Conservation (phyloP, 2,329 filamentous ascomycete genomes). For the Colletotrichum higginsianum region DNA sequence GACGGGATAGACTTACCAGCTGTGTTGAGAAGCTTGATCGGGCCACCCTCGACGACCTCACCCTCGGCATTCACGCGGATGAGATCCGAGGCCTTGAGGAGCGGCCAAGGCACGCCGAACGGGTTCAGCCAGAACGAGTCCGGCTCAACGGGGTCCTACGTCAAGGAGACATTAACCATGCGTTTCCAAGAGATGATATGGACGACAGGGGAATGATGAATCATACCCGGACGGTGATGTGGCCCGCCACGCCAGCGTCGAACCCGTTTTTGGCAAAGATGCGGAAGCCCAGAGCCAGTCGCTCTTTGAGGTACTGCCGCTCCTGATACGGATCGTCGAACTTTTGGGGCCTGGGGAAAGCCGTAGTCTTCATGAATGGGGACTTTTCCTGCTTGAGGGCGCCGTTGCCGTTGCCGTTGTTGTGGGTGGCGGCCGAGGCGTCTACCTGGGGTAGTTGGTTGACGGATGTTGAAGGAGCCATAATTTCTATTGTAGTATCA, state of each 20-base stretch:
- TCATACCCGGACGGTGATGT: constrained; percentile 70
- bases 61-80: constrained; percentile 76
- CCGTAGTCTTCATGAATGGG: neutral
- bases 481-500: neutral
- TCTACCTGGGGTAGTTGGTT: constrained; percentile 23
- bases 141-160: constrained; percentile 69
- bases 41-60: constrained; percentile 74
- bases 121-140: constrained; percentile 78
- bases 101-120: constrained; percentile 73
- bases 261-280: constrained; percentile 71
- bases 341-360: constrained; percentile 28
- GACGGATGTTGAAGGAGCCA: constrained; percentile 27
- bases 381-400: constrained; percentile 2
- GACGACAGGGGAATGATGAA: neutral
- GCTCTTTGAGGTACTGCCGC: constrained; percentile 67
- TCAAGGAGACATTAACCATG: neutral
- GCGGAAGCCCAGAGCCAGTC: constrained; percentile 69
- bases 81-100: constrained; percentile 76
- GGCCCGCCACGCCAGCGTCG: constrained; percentile 76
- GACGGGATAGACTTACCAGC: constrained; percentile 3
- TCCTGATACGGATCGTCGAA: constrained; percentile 55
- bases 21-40: constrained; percentile 36
- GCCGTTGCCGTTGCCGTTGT: constrained; percentile 24
- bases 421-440: constrained; percentile 13
- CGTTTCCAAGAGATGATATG: neutral